A percentile compares a stretch with the other conserved stretches of the same genome.
phyloP scores from a whole-genome alignment of 2,329 filamentous ascomycete genomes.

The Ceratocystis huliohia region DNA sequence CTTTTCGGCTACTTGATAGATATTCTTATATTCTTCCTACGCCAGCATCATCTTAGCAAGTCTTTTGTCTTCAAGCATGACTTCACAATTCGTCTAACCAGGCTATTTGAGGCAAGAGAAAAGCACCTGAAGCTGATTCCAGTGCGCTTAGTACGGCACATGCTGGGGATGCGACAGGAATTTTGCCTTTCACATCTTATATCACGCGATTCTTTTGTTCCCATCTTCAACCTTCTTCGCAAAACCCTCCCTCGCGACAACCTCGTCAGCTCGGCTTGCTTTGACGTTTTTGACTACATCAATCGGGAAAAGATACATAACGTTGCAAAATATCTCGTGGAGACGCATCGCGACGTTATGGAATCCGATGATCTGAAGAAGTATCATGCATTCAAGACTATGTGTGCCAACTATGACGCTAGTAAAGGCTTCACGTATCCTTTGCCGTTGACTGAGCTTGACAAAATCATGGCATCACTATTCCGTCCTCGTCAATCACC shows the following conservation, averaged over 20 bases:
- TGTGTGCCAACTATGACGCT: conserved; percentile 69
- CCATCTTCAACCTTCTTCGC: conserved; percentile 71
- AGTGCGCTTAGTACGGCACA: conserved; percentile 83
- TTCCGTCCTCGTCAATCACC: conserved; percentile 16
- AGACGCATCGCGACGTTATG: conserved; percentile 68
- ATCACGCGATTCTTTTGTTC: conserved; percentile 67
- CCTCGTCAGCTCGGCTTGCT: conserved; percentile 78
- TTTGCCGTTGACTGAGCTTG: conserved; percentile 14
- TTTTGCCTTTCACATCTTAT: conserved; percentile 81
- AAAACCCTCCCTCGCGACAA: conserved; percentile 87
- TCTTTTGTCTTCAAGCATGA: conserved; percentile 74
- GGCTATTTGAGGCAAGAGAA: conserved; percentile 69
- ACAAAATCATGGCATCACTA: conserved; percentile 12
- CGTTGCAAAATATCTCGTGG: conserved; percentile 70
- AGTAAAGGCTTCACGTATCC: conserved; percentile 48
- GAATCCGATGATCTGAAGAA: conserved; percentile 70
- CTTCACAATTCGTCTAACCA: conserved; percentile 64
- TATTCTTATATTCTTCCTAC: conserved; percentile 84
- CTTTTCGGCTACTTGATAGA: conserved; percentile 85
- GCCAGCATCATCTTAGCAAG: conserved; percentile 79
- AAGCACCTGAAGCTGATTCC: conserved; percentile 93
- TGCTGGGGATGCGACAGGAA: conserved; percentile 75
- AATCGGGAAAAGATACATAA: conserved; percentile 70
- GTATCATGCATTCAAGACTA: conserved; percentile 46
- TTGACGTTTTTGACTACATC: conserved; percentile 89